A percentile compares a stretch with the other conserved stretches of the same genome.
These are phyloP conservation scores for Didymella glomerata DNA, from an alignment of 2,329 filamentous ascomycete species.

Conservation along the genomic window DNA sequence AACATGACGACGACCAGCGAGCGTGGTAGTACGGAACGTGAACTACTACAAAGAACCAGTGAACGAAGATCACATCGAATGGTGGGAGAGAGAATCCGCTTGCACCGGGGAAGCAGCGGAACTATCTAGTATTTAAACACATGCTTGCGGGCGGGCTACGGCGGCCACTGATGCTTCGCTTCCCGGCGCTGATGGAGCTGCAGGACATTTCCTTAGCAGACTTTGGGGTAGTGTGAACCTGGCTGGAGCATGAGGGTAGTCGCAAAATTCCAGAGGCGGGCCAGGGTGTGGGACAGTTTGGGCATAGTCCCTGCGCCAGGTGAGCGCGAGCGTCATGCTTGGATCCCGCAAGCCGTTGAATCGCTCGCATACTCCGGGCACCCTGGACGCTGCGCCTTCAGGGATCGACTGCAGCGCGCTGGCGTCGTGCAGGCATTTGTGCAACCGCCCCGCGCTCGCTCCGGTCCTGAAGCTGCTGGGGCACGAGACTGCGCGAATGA, in stretches of 20 bases:
- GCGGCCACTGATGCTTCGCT: conserved; percentile 52
- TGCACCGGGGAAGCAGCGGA: conserved; percentile 50
- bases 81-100: conserved; percentile 51
- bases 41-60: conserved; percentile 43
- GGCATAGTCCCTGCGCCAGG: conserved; percentile 45
- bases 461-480: conserved; percentile 29
- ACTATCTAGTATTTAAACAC: conserved; percentile 53
- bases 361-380: conserved; percentile 47
- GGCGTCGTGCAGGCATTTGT: conserved; percentile 26
- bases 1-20: conserved; percentile 52
- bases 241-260: conserved; percentile 53
- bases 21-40: conserved; percentile 47
- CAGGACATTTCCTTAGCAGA: conserved; percentile 52
- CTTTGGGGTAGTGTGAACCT: conserved; percentile 53
- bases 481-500: conserved; percentile 38
- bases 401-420: conserved; percentile 47
- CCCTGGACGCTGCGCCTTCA: conserved; percentile 44
- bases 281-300: conserved; percentile 41
- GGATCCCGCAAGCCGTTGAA: conserved; percentile 53
- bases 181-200: conserved; percentile 53
- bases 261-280: conserved; percentile 46
- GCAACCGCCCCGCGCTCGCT: conserved; percentile 41
- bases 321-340: conserved; percentile 50
- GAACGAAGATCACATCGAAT: conserved; percentile 53
- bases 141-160: conserved; percentile 50